Conservation (phyloP, 202 grass and related monocot genomes). For the Panicum hallii region DNA sequence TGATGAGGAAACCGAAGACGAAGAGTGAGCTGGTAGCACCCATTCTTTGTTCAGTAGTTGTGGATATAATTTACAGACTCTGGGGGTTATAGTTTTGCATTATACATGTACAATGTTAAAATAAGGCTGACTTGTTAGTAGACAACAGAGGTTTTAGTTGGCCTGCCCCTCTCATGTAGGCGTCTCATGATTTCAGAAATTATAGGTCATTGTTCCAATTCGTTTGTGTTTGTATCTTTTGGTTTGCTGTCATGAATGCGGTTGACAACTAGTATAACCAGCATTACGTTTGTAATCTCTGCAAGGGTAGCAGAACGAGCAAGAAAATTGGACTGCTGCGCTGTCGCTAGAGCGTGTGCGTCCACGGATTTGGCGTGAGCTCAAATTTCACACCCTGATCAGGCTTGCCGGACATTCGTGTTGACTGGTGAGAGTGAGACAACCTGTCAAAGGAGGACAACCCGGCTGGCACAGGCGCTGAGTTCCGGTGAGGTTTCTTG, state of each 20-base stretch:
- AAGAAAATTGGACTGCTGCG: neutral
- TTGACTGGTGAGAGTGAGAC: too few species aligned
- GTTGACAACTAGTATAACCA: neutral
- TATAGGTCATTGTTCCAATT: neutral
- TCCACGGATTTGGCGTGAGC: neutral
- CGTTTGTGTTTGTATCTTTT: neutral
- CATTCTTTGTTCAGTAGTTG: constrained; percentile 3
- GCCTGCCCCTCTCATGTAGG: neutral
- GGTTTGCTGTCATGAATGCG: neutral
- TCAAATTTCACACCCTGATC: neutral
- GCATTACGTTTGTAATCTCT: neutral
- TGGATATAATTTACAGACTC: constrained; percentile 42
- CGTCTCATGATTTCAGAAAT: neutral
- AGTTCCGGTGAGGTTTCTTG: too few species aligned
- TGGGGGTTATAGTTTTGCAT: constrained; percentile 43
- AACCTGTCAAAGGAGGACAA: too few species aligned
- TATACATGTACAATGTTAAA: constrained; percentile 45
- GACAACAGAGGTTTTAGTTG: constrained; percentile 6
- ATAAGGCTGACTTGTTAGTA: constrained; percentile 37
- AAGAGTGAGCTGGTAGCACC: constrained; percentile 59
- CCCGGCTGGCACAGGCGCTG: too few species aligned
- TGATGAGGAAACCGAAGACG: constrained; percentile 84
- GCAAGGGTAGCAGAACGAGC: neutral
- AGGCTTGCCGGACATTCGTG: neutral
- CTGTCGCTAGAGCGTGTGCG: neutral